phyloP scores from a whole-genome alignment of 2,329 filamentous ascomycete species.

The Pestalotiopsis sp. region DNA sequence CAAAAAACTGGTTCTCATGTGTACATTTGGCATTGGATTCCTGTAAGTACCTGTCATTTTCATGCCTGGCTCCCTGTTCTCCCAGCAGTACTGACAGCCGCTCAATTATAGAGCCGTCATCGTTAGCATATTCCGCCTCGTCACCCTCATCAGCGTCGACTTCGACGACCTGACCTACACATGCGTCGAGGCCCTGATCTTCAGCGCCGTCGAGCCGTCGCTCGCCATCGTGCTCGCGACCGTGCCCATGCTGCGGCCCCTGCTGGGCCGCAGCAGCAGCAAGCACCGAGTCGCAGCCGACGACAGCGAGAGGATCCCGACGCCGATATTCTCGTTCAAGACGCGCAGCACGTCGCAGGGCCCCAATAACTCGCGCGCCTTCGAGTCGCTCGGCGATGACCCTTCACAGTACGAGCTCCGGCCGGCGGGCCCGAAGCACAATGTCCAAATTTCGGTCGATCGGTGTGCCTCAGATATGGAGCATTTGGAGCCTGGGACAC shows the following conservation, averaged over 20 bases:
- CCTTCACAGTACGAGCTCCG: not conserved
- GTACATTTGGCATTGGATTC: slow-evolving; percentile 7
- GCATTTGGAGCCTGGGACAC: not conserved
- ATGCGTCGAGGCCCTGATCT: slow-evolving; percentile 7
- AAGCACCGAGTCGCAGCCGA: not conserved
- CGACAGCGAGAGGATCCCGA: not conserved
- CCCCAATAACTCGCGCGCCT: not conserved
- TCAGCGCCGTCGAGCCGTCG: slow-evolving; percentile 10
- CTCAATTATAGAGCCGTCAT: not conserved
- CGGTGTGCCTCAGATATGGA: not conserved
- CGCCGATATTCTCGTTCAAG: not conserved
- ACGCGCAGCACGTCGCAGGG: not conserved
- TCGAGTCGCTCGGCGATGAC: not conserved
- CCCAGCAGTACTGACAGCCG: not conserved
- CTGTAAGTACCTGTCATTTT: not conserved
- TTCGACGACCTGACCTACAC: slow-evolving; percentile 13
- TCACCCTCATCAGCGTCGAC: slow-evolving; percentile 7
- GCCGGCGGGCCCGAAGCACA: not conserved
- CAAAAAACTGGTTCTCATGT: slow-evolving; percentile 8
- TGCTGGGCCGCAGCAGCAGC: not conserved
- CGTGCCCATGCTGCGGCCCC: slow-evolving; percentile 13
- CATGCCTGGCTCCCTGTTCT: not conserved
- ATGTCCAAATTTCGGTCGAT: not conserved
- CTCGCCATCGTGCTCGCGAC: slow-evolving; percentile 12
- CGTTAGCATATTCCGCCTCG: slow-evolving; percentile 11